A percentile compares a stretch with the other conserved stretches of the same genome.
Conservation (phyloP, 345 rosid species). For the Aquilaria yunnanensis region DNA sequence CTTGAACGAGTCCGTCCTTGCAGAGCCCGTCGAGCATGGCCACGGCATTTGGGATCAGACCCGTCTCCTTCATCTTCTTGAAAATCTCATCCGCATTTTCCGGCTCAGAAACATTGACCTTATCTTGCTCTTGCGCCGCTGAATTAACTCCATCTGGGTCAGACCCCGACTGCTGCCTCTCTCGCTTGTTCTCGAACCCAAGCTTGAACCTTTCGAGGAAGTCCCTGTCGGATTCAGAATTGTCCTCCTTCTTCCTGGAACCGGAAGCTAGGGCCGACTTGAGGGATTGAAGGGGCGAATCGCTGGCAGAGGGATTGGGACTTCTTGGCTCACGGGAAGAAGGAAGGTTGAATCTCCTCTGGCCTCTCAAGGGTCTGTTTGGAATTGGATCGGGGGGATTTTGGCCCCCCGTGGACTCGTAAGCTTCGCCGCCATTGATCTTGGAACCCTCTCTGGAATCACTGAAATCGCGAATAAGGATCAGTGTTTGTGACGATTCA, state of each 20-base stretch:
- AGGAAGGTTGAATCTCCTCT: conserved; percentile 13
- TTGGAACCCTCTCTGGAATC: no score
- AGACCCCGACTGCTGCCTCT: conserved; percentile 5
- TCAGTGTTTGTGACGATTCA: no score
- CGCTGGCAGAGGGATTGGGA: not conserved
- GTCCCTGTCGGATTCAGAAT: conserved; percentile 37
- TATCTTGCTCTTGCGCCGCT: conserved; percentile 16
- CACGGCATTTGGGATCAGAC: conserved; percentile 83
- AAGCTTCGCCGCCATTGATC: no score
- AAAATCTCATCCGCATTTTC: conserved; percentile 59
- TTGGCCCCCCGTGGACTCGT: not conserved
- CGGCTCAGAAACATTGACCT: conserved; percentile 17
- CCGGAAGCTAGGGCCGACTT: conserved; percentile 1
- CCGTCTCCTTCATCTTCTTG: conserved; percentile 84
- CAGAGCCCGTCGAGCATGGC: conserved; percentile 97
- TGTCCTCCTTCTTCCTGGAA: conserved; percentile 16
- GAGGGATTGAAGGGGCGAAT: conserved; percentile 7
- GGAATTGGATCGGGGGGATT: conserved; percentile 50
- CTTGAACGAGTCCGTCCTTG: conserved; percentile 86
- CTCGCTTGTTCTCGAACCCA: conserved; percentile 29
- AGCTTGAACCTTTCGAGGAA: conserved; percentile 68
- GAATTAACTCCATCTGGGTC: conserved; percentile 11
- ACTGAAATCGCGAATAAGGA: no score
- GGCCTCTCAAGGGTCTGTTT: conserved; percentile 54
- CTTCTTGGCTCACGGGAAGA: conserved; percentile 2